A percentile compares a stretch with the other conserved stretches of the same genome.
phyloP scores from a whole-genome alignment of 805 yeast genomes.

The Kuraishia cidri region DNA sequence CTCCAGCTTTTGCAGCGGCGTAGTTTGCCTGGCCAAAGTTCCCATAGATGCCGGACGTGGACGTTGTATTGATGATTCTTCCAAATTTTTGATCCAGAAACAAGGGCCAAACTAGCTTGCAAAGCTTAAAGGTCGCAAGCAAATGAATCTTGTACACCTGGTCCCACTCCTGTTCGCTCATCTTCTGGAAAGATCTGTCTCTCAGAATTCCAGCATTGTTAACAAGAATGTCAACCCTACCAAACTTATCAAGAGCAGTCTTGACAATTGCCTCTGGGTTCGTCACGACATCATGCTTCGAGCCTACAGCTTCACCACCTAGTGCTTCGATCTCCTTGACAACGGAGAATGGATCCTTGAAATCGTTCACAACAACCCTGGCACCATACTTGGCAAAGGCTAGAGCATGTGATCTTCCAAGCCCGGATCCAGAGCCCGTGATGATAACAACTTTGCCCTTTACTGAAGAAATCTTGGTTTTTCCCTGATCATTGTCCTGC shows the following conservation, averaged over 20 bases:
- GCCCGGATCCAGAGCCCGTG: conserved; percentile 94
- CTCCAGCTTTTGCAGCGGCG: conserved; percentile 87
- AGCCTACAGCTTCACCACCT: conserved; percentile 74
- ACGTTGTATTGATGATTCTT: conserved; percentile 78
- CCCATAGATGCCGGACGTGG: conserved; percentile 96
- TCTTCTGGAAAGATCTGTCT: conserved; percentile 79
- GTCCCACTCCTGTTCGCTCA: conserved; percentile 80
- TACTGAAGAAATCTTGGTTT: conserved; percentile 42
- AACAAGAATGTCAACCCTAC: conserved; percentile 75
- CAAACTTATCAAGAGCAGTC: conserved; percentile 68
- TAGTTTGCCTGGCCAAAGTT: conserved; percentile 97
- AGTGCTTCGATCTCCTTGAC: conserved; percentile 65
- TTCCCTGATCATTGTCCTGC: conserved; percentile 50
- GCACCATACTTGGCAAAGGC: conserved; percentile 89
- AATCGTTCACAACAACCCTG: conserved; percentile 88
- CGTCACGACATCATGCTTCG: conserved; percentile 70
- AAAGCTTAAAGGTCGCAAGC: conserved; percentile 69
- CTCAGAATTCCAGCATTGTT: conserved; percentile 95
- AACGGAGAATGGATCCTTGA: conserved; percentile 62
- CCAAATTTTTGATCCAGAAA: conserved; percentile 75
- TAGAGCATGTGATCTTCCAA: conserved; percentile 85
- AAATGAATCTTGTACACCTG: conserved; percentile 76
- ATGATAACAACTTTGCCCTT: conserved; percentile 81
- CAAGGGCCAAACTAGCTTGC: conserved; percentile 90
- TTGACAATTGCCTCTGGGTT: conserved; percentile 70